phyloP scores from a whole-genome alignment of 805 yeast species.

The Nakazawaea molendinolei region DNA sequence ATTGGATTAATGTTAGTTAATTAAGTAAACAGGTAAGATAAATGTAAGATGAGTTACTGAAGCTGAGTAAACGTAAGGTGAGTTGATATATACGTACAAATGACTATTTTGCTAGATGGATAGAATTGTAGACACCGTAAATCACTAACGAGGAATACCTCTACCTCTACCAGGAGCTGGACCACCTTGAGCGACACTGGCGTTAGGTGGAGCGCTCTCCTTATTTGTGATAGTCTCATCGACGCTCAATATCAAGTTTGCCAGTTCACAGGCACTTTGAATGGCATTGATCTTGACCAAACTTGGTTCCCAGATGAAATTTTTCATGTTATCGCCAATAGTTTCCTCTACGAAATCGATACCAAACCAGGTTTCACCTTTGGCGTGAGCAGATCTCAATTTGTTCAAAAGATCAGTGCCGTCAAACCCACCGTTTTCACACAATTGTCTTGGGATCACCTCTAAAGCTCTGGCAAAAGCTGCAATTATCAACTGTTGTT shows the following conservation, averaged over 20 bases:
- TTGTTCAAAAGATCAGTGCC: conserved; percentile 91
- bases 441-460: conserved; percentile 92
- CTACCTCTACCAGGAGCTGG: conserved; percentile 54
- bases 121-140: not conserved
- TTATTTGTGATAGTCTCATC: conserved; percentile 87
- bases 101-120: no score
- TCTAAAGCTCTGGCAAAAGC: conserved; percentile 95
- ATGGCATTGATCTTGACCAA: conserved; percentile 91
- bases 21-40: not conserved
- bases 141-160: conserved; percentile 46
- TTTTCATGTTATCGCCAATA: conserved; percentile 77
- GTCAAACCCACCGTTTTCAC: conserved; percentile 99
- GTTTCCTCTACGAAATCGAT: conserved; percentile 82
- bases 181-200: conserved; percentile 40
- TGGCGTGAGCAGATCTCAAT: conserved; percentile 88
- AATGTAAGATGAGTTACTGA: not conserved
- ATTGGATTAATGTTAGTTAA: not conserved
- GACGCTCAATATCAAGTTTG: conserved; percentile 84
- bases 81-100: no score
- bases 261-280: conserved; percentile 95
- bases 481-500: conserved; percentile 86
- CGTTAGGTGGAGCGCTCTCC: conserved; percentile 49
- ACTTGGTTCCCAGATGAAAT: conserved; percentile 97
- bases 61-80: conserved; percentile 1
- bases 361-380: conserved; percentile 89